Conservation (phyloP, 176 grass and related monocot genomes). For the Hyparrhenia diplandra region DNA sequence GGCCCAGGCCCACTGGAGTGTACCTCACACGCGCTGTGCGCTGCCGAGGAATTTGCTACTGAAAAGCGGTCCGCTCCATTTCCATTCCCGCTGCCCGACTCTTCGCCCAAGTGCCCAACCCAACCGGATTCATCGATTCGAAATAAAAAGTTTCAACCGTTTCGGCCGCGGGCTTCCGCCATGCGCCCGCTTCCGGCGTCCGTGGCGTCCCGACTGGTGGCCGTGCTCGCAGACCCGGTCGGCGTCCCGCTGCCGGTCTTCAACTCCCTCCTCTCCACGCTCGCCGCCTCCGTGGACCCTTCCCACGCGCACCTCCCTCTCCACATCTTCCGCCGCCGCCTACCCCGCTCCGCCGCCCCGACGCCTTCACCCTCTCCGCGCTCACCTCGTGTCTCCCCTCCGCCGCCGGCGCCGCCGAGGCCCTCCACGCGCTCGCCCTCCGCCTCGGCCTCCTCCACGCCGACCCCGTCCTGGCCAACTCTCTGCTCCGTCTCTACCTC, state of each 20-base stretch:
- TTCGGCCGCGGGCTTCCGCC: neutral
- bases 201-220: slow-evolving; percentile 14
- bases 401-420: neutral
- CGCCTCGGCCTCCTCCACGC: slow-evolving; percentile 29
- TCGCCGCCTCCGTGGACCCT: slow-evolving; percentile 11
- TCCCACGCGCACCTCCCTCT: slow-evolving; percentile 37
- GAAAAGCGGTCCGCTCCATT: too few species aligned
- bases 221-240: slow-evolving; percentile 7
- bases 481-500: slow-evolving; percentile 36
- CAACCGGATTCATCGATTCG: too few species aligned
- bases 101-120: too few species aligned
- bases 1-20: too few species aligned
- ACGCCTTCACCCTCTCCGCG: slow-evolving; percentile 50
- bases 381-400: slow-evolving; percentile 18
- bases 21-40: too few species aligned
- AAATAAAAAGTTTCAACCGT: too few species aligned
- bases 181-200: slow-evolving; percentile 29
- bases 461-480: slow-evolving; percentile 40
- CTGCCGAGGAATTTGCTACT: too few species aligned
- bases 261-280: slow-evolving; percentile 41
- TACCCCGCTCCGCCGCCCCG: slow-evolving; percentile 31
- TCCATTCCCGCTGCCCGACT: too few species aligned
- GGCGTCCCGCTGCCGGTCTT: slow-evolving; percentile 38
- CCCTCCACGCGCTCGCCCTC: slow-evolving; percentile 30
- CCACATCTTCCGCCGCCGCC: slow-evolving; percentile 39